phyloP scores from a whole-genome alignment of 352 stramenopile genomes.

The Pythium brachiatum region DNA sequence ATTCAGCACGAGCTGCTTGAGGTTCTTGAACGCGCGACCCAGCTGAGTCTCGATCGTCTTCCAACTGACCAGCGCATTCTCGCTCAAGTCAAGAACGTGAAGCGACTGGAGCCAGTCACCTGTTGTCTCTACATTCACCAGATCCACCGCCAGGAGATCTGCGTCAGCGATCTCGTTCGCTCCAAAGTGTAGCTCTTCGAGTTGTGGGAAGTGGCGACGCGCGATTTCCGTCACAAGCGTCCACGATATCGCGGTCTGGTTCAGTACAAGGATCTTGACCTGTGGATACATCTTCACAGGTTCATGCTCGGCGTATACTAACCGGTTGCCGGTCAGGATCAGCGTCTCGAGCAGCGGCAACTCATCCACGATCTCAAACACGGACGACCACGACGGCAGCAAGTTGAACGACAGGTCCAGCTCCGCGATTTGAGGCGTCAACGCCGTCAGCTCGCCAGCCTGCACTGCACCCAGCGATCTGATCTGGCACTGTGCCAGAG shows the following conservation, averaged over 20 bases:
- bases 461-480: slow-evolving; percentile 27
- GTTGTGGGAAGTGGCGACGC: slow-evolving; percentile 47
- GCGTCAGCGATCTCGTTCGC: slow-evolving; percentile 53
- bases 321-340: slow-evolving; percentile 67
- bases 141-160: slow-evolving; percentile 27
- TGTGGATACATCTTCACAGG: slow-evolving; percentile 21
- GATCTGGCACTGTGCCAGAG: slow-evolving; percentile 62
- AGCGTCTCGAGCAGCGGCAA: slow-evolving; percentile 67
- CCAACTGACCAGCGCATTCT: slow-evolving; percentile 62
- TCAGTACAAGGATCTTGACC: slow-evolving; percentile 67
- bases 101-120: slow-evolving; percentile 24
- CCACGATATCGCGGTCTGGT: slow-evolving; percentile 56
- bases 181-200: slow-evolving; percentile 57
- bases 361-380: slow-evolving; percentile 49
- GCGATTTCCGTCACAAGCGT: slow-evolving; percentile 34
- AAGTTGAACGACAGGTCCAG: slow-evolving; percentile 79
- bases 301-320: slow-evolving; percentile 26
- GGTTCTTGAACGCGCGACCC: slow-evolving; percentile 32
- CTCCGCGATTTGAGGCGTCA: slow-evolving; percentile 62
- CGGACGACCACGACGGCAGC: slow-evolving; percentile 47
- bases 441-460: slow-evolving; percentile 26
- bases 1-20: slow-evolving; percentile 69
- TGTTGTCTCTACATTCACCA: not conserved
- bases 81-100: slow-evolving; percentile 56
- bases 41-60: slow-evolving; percentile 34